phyloP scores from a whole-genome alignment of 768 basidiomycete genomes.

The Jaapia argillacea region DNA sequence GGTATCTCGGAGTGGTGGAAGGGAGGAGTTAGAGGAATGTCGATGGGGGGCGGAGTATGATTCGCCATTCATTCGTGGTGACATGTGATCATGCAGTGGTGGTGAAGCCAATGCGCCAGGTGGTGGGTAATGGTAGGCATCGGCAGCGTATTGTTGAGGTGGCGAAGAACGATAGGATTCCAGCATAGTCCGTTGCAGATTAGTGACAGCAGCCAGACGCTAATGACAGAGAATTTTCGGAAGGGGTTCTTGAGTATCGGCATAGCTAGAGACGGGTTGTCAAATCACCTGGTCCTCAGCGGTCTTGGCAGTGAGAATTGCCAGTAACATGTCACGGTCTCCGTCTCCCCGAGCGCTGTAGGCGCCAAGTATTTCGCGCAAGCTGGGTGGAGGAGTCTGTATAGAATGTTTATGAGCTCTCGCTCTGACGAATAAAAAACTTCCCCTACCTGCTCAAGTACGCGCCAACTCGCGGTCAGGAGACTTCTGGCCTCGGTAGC shows the following conservation, averaged over 20 bases:
- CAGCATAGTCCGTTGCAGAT: slow-evolving; percentile 62
- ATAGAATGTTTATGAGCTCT: background rate
- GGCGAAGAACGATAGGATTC: slow-evolving; percentile 34
- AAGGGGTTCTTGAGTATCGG: no score
- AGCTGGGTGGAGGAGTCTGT: slow-evolving; percentile 67
- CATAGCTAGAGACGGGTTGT: slow-evolving; percentile 5
- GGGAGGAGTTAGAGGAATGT: slow-evolving; percentile 4
- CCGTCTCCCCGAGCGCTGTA: slow-evolving; percentile 83
- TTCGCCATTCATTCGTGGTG: background rate
- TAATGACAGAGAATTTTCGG: slow-evolving; percentile 17
- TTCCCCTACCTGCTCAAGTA: slow-evolving; percentile 4
- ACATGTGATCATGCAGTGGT: background rate
- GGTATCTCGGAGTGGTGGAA: slow-evolving; percentile 3
- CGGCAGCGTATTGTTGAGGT: slow-evolving; percentile 2
- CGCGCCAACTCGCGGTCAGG: slow-evolving; percentile 32
- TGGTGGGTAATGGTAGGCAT: background rate
- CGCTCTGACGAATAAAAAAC: background rate
- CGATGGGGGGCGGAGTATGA: background rate
- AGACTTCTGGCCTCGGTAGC: slow-evolving; percentile 21
- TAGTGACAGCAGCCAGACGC: slow-evolving; percentile 64
- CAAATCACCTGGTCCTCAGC: slow-evolving; percentile 81
- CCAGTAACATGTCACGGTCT: slow-evolving; percentile 84
- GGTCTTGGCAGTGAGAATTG: slow-evolving; percentile 86
- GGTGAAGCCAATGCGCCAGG: background rate
- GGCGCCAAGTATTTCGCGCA: slow-evolving; percentile 80